Base-by-base conservation (phyloP, 2,329 filamentous ascomycete species). In the Blastomyces silverae region DNA sequence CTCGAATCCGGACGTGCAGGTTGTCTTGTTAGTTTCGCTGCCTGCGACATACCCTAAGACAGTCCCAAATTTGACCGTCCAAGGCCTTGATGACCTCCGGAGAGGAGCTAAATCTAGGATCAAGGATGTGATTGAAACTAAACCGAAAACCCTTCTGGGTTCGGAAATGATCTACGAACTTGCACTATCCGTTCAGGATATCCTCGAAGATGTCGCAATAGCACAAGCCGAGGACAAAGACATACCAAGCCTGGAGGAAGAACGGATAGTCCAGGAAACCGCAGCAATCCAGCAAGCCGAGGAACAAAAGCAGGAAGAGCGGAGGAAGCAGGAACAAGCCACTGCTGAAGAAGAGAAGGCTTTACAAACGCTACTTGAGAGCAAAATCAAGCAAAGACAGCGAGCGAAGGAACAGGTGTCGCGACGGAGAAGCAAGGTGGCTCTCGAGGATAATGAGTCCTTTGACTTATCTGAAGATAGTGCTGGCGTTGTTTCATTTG, bases 11-110 rank as follows among this genome's bases (percentile, higher is more conserved):
- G 88, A 92, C 60, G 84, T 91, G 66, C 83, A 83, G 34, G 81
- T 92, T 50, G 86, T 85, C 1, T 78, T 97, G n/a, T 83, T 85
- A 59, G 91, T 95, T 62, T 88, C 90, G 64, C 81, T 97, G 69
- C 94, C 91, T 10, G 89, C 92, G 7, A 96, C 92, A 0, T 97
- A 97, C 74, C 94, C 93, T 3, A 96, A 91, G 73, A 89, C 91
- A 1, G 80, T 87, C 1, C 92, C 92, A 1, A 79, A 91, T 13
- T 78, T 96, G 17, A 86, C 83, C 4, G 73, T 95, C 56, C 88
- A 89, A 68, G 82, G 87, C 64, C 79, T 86, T 53, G 80, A 82
- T 34, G 82, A 84, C 56, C 80, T 96, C 64, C 86, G 87, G 55
- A 88, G 89, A 70, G 87, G 85, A 63, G 90, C 89, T 1, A 82